These are phyloP conservation scores for Neonectria punicea DNA, from an alignment of 2,329 filamentous ascomycete species.

Conservation along the genomic window DNA sequence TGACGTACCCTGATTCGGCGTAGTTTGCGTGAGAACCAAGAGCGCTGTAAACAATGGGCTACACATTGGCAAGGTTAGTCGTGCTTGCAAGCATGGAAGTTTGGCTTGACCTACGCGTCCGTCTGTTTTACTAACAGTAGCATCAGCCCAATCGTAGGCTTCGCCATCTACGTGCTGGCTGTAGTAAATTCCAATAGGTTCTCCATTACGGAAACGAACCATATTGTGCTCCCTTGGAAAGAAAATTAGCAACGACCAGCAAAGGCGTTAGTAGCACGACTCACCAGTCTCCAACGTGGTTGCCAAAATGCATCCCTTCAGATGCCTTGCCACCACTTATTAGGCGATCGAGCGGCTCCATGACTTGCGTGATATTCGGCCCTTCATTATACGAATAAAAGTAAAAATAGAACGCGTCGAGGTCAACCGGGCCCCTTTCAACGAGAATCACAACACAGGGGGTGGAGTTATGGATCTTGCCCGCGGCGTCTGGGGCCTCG, in stretches of 20 bases:
- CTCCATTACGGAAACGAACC: conserved; percentile 42
- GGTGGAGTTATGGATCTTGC: conserved; percentile 39
- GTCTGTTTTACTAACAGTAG: conserved; percentile 34
- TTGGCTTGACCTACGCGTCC: conserved; percentile 39
- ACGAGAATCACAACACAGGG: conserved; percentile 47
- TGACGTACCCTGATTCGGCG: conserved; percentile 41
- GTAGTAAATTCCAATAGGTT: conserved; percentile 43
- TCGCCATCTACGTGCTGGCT: conserved; percentile 43
- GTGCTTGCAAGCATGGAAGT: no score
- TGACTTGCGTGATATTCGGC: conserved; percentile 45
- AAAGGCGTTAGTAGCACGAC: neutral
- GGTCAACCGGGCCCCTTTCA: conserved; percentile 38
- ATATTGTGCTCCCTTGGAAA: conserved; percentile 42
- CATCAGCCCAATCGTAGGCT: conserved; percentile 45
- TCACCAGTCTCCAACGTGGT: conserved; percentile 46
- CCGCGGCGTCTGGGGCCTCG: conserved; percentile 35
- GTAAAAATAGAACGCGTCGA: conserved; percentile 50
- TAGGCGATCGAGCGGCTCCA: conserved; percentile 42
- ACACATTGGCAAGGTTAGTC: neutral
- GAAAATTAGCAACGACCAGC: conserved; percentile 2
- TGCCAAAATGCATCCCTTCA: conserved; percentile 43
- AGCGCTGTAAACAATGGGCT: conserved; percentile 50
- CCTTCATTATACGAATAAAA: conserved; percentile 50
- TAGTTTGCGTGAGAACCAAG: conserved; percentile 51
- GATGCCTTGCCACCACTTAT: conserved; percentile 23